Base-by-base conservation (phyloP, 108 stramenopile species). In the Cyclotella sp. region DNA sequence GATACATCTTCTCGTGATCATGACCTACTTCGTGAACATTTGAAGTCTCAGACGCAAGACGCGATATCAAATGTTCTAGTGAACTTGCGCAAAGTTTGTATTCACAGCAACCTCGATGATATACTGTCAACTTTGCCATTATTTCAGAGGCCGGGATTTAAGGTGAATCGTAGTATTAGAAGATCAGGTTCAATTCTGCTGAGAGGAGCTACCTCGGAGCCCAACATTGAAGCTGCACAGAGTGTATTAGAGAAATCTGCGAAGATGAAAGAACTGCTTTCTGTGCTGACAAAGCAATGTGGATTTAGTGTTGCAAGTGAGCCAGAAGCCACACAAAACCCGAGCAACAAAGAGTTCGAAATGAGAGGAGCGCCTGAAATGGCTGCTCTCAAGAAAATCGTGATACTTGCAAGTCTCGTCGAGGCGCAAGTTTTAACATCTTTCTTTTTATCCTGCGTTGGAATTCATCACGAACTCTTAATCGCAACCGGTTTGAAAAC, bases 341-440 rank as follows among this genome's bases (percentile, higher is more conserved):
- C 47, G 18, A 49, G 47, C 1, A 49, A 7, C 9, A 9, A 16
- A 60, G 15, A 49, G 18, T 73, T 26, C 45, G 80, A 16, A 28
- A 15, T 47, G 68, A 68, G 9, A 75, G 68, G 63, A 58, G 63
- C 47, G 34, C 34, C 34, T 5, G 34, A 34, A 34, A 34, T 34
- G 34, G 34, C 34, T 34, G 4, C 34, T 34, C 19, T 29, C 15
- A 81, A 46, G 41, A 78, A 72, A 40, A 76, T 94, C 10, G 82
- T 87, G 14, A 88, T 96, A 58, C 71, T 96, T 52, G 91, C 93
- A n/a, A 78, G 83, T 30, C 63, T 91, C 3, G 87, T 89, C 0
- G 84, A 83, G 58, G 81, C 87, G 12, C 86, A 82, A 69, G 75
- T 78, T 29, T 63, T 91, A 29, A 69, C 85, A 40, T 88, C 91